Percentiles rank a stretch among this genome's conserved stretches.
Conservation (phyloP, 1,284 basidiomycete species). For the Chalciporus sp. region DNA sequence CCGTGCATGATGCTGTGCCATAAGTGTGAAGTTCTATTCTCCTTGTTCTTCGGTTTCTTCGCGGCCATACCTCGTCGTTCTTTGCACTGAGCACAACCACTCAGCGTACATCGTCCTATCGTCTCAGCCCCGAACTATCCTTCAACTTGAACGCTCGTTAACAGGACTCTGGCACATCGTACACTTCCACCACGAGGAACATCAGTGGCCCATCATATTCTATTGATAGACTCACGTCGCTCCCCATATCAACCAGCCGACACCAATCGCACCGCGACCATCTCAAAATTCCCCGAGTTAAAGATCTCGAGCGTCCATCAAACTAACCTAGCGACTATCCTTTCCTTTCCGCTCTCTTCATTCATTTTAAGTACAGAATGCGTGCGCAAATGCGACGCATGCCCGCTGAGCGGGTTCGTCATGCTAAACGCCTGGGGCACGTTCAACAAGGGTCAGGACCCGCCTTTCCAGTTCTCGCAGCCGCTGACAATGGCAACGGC, state of each 20-base stretch:
- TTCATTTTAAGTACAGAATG: constrained; percentile 18
- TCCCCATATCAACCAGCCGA: constrained; percentile 4
- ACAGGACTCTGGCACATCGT: neutral
- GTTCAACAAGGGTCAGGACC: constrained; percentile 12
- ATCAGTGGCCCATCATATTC: neutral
- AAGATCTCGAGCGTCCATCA: neutral
- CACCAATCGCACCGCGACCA: neutral
- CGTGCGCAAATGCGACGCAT: constrained; percentile 29
- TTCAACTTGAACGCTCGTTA: neutral
- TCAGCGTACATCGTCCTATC: neutral
- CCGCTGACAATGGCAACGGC: no score
- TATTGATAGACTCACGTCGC: constrained; percentile 6
- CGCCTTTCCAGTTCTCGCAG: constrained; percentile 5
- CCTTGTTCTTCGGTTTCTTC: neutral
- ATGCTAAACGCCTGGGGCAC: constrained; percentile 33
- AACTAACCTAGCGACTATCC: neutral
- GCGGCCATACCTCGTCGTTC: neutral
- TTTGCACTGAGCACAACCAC: neutral
- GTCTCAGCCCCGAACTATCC: neutral
- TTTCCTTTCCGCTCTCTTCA: neutral
- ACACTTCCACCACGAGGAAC: neutral
- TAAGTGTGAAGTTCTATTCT: neutral
- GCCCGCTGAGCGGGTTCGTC: constrained; percentile 37
- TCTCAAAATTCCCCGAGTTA: constrained; percentile 2
- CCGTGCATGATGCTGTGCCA: neutral